Evolutionary conservation across 441 rosid species (phyloP).

Genomic region (Sinapis alba): DNA sequence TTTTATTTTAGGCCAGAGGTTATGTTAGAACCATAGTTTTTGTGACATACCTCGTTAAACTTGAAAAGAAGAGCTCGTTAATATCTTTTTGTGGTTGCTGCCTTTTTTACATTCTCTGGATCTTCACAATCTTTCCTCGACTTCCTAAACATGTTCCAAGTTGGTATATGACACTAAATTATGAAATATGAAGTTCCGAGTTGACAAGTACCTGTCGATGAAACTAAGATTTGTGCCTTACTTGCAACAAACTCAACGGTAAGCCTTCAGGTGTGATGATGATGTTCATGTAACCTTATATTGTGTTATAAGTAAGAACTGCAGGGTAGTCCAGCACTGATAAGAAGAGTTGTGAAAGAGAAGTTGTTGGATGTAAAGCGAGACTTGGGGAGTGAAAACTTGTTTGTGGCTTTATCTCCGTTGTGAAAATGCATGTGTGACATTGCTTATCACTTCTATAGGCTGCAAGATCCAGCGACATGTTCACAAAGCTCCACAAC

Average conservation of each 20-base stretch:
- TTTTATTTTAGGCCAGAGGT: background rate
- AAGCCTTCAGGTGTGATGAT: no score
- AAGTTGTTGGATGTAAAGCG: conserved; percentile 26
- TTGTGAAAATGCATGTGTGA: conserved; percentile 16
- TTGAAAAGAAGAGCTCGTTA: conserved; percentile 78
- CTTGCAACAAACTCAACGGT: no score
- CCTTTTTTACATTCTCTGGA: conserved; percentile 42
- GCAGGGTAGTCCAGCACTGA: conserved; percentile 41
- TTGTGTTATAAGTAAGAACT: conserved; percentile 10
- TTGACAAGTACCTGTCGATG: no score
- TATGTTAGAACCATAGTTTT: background rate
- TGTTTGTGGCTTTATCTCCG: conserved; percentile 5
- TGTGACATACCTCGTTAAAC: conserved; percentile 76
- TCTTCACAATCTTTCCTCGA: conserved; percentile 48
- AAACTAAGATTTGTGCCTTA: no score
- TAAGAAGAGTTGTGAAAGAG: conserved; percentile 23
- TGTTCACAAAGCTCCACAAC: conserved; percentile 22
- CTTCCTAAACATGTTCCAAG: no score
- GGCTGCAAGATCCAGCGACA: conserved; percentile 9
- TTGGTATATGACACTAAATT: no score
- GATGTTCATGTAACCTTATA: background rate
- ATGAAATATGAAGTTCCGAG: no score
- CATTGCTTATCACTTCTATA: background rate
- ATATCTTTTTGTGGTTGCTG: conserved; percentile 59
- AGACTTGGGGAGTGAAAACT: conserved; percentile 30